Percentiles rank a stretch among this genome's conserved stretches.
These are phyloP conservation scores for Actinomucor elegans DNA, from an alignment of 371 early-diverging fungal species.

Conservation along the genomic window DNA sequence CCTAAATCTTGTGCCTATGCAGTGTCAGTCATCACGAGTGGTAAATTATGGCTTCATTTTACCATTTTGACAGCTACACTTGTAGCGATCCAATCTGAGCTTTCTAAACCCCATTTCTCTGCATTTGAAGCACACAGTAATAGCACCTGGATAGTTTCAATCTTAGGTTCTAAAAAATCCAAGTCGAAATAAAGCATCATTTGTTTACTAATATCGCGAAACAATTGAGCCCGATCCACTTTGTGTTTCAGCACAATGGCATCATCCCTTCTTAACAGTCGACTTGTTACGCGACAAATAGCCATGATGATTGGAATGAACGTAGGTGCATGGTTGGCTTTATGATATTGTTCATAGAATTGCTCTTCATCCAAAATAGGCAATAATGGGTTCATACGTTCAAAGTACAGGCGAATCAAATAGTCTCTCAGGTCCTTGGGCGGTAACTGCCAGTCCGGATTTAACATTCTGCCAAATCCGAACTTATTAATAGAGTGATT, in stretches of 20 bases:
- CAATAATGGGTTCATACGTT: slow-evolving; percentile 24
- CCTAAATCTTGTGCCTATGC: slow-evolving; percentile 45
- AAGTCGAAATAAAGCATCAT: slow-evolving; percentile 13
- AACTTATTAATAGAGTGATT: not conserved
- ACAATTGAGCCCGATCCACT: slow-evolving; percentile 12
- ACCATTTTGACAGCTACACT: slow-evolving; percentile 48
- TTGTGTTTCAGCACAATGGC: slow-evolving; percentile 21
- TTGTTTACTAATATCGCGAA: slow-evolving; percentile 11
- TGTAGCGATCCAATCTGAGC: slow-evolving; percentile 34
- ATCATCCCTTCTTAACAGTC: slow-evolving; percentile 25
- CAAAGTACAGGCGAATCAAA: slow-evolving; percentile 33
- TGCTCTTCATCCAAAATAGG: slow-evolving; percentile 41
- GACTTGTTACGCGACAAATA: slow-evolving; percentile 22
- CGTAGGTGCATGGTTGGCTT: not conserved
- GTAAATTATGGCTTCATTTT: not conserved
- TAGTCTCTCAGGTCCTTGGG: slow-evolving; percentile 28
- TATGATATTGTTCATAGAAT: slow-evolving; percentile 28
- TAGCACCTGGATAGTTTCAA: slow-evolving; percentile 34
- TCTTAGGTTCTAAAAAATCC: slow-evolving; percentile 32
- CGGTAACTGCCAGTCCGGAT: slow-evolving; percentile 35
- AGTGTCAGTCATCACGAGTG: not conserved
- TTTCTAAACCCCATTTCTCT: slow-evolving; percentile 31
- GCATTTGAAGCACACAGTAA: slow-evolving; percentile 22
- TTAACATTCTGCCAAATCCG: slow-evolving; percentile 4
- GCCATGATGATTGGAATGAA: slow-evolving; percentile 19